These are phyloP conservation scores for Combretum micranthum DNA, from an alignment of 345 rosid genomes.

Conservation along the genomic window DNA sequence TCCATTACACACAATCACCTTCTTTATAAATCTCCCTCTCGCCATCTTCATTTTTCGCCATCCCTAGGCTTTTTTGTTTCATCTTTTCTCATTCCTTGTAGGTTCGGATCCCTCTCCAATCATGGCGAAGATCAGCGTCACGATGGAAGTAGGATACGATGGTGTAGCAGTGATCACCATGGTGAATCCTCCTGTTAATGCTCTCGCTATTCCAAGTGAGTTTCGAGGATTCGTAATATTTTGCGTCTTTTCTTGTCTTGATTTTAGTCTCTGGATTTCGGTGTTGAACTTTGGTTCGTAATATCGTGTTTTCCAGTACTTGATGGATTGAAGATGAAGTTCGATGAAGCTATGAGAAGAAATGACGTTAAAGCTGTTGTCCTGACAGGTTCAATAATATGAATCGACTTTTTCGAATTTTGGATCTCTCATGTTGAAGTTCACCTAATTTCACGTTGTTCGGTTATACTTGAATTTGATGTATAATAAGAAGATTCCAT, in stretches of 20 bases:
- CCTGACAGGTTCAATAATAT: slow-evolving; percentile 44
- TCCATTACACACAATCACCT: not conserved
- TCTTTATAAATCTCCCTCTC: not conserved
- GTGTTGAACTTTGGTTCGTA: not conserved
- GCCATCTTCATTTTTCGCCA: not conserved
- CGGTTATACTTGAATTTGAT: no score
- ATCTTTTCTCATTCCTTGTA: not conserved
- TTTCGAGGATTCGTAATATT: not conserved
- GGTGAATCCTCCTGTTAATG: slow-evolving; percentile 92
- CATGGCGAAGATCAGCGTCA: slow-evolving; percentile 54
- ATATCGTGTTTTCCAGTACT: slow-evolving; percentile 37
- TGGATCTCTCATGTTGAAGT: not conserved
- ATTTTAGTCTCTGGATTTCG: not conserved
- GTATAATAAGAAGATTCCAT: no score
- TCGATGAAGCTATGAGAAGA: slow-evolving; percentile 60
- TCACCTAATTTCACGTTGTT: not conserved
- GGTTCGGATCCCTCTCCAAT: not conserved
- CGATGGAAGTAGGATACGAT: slow-evolving; percentile 72
- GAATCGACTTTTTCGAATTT: not conserved
- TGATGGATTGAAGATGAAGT: slow-evolving; percentile 65
- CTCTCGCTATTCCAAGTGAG: slow-evolving; percentile 67
- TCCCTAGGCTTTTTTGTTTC: slow-evolving; percentile 2
- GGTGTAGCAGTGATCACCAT: slow-evolving; percentile 88
- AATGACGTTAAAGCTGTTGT: slow-evolving; percentile 80
- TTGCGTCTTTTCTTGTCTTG: not conserved